These are phyloP conservation scores for Spergularia azorica DNA, from an alignment of 179 eudicot species.

Conservation along the genomic window DNA sequence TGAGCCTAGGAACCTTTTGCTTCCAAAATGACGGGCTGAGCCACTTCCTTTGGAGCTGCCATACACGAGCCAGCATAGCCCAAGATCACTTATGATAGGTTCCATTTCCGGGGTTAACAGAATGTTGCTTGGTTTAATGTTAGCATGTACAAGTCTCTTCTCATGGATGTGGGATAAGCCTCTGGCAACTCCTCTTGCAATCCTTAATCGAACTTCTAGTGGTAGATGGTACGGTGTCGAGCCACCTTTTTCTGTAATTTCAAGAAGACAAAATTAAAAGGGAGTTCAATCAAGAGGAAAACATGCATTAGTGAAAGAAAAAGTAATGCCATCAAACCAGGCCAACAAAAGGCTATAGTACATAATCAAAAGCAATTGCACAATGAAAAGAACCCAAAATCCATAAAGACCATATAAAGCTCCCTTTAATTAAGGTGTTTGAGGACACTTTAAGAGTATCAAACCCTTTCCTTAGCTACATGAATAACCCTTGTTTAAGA, in stretches of 20 bases:
- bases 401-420: slow-evolving; percentile 14
- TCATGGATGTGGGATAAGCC: slow-evolving; percentile 84
- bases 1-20: slow-evolving; percentile 53
- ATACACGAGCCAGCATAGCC: slow-evolving; percentile 62
- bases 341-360: slow-evolving; percentile 14
- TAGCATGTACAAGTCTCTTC: slow-evolving; percentile 88
- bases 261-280: not conserved
- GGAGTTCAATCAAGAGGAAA: slow-evolving; percentile 18
- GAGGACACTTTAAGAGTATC: slow-evolving; percentile 10
- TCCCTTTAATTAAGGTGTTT: slow-evolving; percentile 27
- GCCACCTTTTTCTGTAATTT: slow-evolving; percentile 59
- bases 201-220: slow-evolving; percentile 58
- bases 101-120: slow-evolving; percentile 78
- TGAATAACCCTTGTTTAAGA: slow-evolving; percentile 28
- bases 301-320: slow-evolving; percentile 35
- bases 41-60: slow-evolving; percentile 41
- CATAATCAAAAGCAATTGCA: slow-evolving; percentile 17
- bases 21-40: slow-evolving; percentile 82
- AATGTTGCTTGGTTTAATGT: slow-evolving; percentile 85
- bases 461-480: slow-evolving; percentile 18
- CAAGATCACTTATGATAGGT: slow-evolving; percentile 72
- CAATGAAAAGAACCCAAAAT: slow-evolving; percentile 5
- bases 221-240: slow-evolving; percentile 73
- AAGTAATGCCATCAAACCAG: slow-evolving; percentile 19
- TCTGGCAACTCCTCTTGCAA: slow-evolving; percentile 82